phyloP scores from a whole-genome alignment of 106 monocot genomes.

The Allium cepa region DNA sequence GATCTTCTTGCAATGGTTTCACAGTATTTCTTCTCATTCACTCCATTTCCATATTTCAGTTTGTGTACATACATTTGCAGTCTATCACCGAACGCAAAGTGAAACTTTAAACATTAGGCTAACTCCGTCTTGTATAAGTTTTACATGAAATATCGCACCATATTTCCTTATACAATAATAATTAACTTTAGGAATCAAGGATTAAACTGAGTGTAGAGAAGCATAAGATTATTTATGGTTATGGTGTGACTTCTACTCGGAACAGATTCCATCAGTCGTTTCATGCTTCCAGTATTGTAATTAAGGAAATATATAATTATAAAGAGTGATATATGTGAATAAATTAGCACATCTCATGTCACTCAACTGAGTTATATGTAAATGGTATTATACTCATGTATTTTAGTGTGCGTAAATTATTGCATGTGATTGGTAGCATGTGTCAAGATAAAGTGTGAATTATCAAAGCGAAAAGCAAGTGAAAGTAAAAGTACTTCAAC shows the following conservation, averaged over 20 bases:
- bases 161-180: no score
- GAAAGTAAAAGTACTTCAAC: neutral
- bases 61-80: neutral
- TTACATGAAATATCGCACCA: conserved; percentile 12
- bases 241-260: conserved; percentile 31
- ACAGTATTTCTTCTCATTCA: conserved; percentile 30
- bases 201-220: conserved; percentile 9
- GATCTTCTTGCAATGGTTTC: no score
- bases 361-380: no score
- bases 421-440: conserved; percentile 16
- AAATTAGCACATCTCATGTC: neutral
- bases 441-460: neutral
- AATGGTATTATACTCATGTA: no score
- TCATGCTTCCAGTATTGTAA: neutral
- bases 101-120: conserved; percentile 15
- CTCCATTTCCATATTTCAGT: conserved; percentile 21
- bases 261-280: conserved; percentile 41
- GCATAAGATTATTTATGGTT: conserved; percentile 25
- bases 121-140: conserved; percentile 9
- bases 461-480: neutral
- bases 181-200: conserved; percentile 3
- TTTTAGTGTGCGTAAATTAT: conserved; percentile 10
- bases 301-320: neutral
- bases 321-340: no score
- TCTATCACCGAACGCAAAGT: conserved; percentile 7